A percentile compares a stretch with the other conserved stretches of the same genome.
Conservation (phyloP, 306 rosid genomes). For the Vachellia pachyceras region DNA sequence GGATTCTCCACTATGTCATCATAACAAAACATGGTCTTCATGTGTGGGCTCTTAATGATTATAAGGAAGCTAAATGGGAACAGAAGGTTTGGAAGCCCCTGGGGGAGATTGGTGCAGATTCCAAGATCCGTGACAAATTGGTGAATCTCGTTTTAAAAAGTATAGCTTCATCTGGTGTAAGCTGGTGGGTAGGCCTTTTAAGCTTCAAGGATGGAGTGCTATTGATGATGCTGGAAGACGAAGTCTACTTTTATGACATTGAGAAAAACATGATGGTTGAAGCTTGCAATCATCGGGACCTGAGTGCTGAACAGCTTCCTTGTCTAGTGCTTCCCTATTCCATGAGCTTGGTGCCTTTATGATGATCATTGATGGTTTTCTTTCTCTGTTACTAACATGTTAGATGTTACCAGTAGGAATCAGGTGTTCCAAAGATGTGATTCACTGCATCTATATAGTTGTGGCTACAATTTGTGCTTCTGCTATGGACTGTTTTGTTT, state of each 20-base stretch:
- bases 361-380: background rate
- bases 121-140: background rate
- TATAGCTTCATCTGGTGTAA: background rate
- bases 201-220: slow-evolving; percentile 57
- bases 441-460: background rate
- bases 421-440: background rate
- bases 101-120: background rate
- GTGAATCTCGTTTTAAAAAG: background rate
- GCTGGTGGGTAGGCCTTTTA: slow-evolving; percentile 51
- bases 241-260: slow-evolving; percentile 47
- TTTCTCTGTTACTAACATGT: background rate
- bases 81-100: slow-evolving; percentile 18
- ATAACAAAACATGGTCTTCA: slow-evolving; percentile 61
- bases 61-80: slow-evolving; percentile 54
- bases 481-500: background rate
- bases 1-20: slow-evolving; percentile 53
- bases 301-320: slow-evolving; percentile 36
- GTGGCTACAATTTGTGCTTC: background rate
- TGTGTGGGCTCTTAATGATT: slow-evolving; percentile 71
- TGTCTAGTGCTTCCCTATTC: slow-evolving; percentile 50
- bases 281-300: slow-evolving; percentile 42
- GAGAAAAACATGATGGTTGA: slow-evolving; percentile 34
- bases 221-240: slow-evolving; percentile 46
- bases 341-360: slow-evolving; percentile 57
- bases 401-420: background rate